These are phyloP conservation scores for Aristolochia contorta DNA, from an alignment of 164 flowering plant genomes.

Conservation along the genomic window DNA sequence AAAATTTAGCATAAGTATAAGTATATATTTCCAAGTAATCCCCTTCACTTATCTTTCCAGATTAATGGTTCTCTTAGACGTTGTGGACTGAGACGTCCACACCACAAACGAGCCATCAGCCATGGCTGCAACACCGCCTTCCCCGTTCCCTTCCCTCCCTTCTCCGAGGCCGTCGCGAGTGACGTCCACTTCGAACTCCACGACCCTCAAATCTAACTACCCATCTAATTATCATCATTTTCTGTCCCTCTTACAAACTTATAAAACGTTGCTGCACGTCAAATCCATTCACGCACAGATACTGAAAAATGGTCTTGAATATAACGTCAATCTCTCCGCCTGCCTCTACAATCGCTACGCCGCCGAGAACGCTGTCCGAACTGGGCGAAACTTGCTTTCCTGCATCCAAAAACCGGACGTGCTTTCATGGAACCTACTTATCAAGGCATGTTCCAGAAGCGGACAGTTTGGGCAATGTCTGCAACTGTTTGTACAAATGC, in stretches of 20 bases:
- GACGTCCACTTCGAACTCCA: neutral
- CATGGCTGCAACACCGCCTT: too few relatives aligned
- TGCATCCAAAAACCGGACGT: conserved; percentile 40
- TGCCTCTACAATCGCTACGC: conserved; percentile 53
- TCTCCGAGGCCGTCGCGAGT: too few relatives aligned
- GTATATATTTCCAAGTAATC: too few relatives aligned
- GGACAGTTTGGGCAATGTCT: conserved; percentile 45
- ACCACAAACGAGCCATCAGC: too few relatives aligned
- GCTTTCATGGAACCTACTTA: conserved; percentile 48
- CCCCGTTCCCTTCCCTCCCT: too few relatives aligned
- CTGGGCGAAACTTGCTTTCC: conserved; percentile 23
- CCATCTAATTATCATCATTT: neutral
- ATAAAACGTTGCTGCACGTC: neutral
- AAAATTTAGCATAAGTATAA: too few relatives aligned
- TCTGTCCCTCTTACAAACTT: conserved; percentile 2
- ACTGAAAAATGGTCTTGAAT: conserved; percentile 36
- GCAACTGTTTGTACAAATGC: conserved; percentile 32
- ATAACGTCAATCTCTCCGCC: conserved; percentile 52
- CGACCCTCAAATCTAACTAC: neutral
- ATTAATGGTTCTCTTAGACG: too few relatives aligned
- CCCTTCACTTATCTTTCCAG: too few relatives aligned
- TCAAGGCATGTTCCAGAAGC: conserved; percentile 42
- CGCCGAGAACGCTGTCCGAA: conserved; percentile 10
- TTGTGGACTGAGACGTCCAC: too few relatives aligned
- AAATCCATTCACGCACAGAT: conserved; percentile 32